Evolutionary conservation across 2,329 filamentous ascomycete genomes (phyloP).

Genomic region (Fusarium sp.): DNA sequence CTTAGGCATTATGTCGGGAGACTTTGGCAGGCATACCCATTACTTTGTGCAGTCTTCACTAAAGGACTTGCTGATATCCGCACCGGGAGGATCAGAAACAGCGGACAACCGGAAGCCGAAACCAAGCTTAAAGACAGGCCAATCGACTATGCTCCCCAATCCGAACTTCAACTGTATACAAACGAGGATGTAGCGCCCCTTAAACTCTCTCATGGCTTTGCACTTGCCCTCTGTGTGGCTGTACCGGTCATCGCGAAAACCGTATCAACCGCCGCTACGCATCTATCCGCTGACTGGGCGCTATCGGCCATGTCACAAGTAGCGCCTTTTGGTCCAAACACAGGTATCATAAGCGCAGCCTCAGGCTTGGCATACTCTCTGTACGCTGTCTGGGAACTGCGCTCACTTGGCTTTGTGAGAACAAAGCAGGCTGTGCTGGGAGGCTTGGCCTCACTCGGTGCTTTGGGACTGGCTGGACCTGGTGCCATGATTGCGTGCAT

Average conservation of each 20-base stretch:
- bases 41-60: background rate
- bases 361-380: background rate
- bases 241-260: fast-evolving
- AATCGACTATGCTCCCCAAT: background rate
- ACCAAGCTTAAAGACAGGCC: background rate
- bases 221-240: background rate
- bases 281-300: too few species aligned
- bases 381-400: background rate
- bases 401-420: background rate
- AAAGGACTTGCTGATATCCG: background rate
- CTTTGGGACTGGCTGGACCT: background rate
- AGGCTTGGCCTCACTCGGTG: fast-evolving
- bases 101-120: fast-evolving
- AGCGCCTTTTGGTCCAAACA: fast-evolving
- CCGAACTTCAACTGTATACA: background rate
- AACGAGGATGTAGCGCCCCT: background rate
- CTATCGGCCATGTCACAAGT: background rate
- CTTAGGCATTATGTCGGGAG: fast-evolving
- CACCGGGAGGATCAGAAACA: fast-evolving
- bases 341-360: fast-evolving
- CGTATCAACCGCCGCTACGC: fast-evolving
- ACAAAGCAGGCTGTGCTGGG: background rate
- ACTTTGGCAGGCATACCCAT: background rate
- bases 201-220: background rate
- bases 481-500: fast-evolving